phyloP scores from a whole-genome alignment of 1,284 basidiomycete genomes.

The Tilletia setariae region DNA sequence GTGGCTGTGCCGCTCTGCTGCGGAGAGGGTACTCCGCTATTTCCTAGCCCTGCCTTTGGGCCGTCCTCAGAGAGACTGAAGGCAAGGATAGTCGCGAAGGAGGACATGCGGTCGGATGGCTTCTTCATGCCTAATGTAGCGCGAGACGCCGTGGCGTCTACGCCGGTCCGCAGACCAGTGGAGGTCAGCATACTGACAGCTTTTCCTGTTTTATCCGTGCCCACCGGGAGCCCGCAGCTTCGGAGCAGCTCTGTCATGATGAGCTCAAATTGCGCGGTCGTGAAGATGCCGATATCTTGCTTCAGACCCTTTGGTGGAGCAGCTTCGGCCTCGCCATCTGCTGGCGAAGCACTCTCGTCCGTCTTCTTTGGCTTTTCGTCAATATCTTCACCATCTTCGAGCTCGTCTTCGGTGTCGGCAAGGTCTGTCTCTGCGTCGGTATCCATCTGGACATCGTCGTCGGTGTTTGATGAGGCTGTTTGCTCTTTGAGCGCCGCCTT shows the following conservation, averaged over 20 bases:
- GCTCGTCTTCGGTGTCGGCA: neutral
- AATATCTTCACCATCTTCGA: neutral
- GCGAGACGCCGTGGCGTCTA: slow-evolving; percentile 62
- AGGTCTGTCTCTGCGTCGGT: neutral
- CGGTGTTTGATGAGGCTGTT: neutral
- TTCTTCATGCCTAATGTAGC: slow-evolving; percentile 72
- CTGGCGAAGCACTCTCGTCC: neutral
- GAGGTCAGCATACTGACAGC: slow-evolving; percentile 27
- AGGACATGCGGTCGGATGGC: slow-evolving; percentile 69
- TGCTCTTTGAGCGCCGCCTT: neutral
- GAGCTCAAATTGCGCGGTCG: slow-evolving; percentile 76
- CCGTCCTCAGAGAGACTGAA: slow-evolving; percentile 89
- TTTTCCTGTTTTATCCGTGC: slow-evolving; percentile 33
- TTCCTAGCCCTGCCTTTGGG: slow-evolving; percentile 49
- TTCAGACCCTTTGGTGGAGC: slow-evolving; percentile 49
- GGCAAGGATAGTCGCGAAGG: slow-evolving; percentile 80
- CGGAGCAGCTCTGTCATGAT: slow-evolving; percentile 81
- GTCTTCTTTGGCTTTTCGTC: neutral
- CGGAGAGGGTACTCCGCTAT: slow-evolving; percentile 5
- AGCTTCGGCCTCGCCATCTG: neutral
- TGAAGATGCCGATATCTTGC: slow-evolving; percentile 85
- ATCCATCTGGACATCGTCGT: neutral
- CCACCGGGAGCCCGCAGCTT: slow-evolving; percentile 71
- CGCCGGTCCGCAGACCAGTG: slow-evolving; percentile 49
- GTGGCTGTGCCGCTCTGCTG: slow-evolving; percentile 1